Percentiles rank a stretch among this genome's conserved stretches.
These are phyloP conservation scores for Acorus gramineus DNA, from an alignment of 106 monocot genomes.

Conservation along the genomic window DNA sequence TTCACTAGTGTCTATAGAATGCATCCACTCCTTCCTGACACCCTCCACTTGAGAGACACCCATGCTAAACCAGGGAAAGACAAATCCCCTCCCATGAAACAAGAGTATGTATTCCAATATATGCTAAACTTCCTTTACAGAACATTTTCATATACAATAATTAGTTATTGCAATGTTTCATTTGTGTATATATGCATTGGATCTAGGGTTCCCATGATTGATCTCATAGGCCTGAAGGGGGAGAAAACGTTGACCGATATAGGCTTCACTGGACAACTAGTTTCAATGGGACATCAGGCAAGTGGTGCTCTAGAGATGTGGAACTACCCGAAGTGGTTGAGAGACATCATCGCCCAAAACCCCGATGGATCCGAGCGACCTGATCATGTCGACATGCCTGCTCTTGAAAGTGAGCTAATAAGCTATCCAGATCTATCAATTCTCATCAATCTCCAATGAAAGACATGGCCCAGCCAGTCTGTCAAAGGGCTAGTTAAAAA, in stretches of 20 bases:
- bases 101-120: slow-evolving; percentile 22
- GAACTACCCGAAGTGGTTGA: slow-evolving; percentile 60
- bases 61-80: slow-evolving; percentile 28
- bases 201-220: slow-evolving; percentile 22
- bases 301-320: slow-evolving; percentile 60
- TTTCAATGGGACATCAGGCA: slow-evolving; percentile 67
- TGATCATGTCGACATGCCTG: slow-evolving; percentile 36
- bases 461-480: no score
- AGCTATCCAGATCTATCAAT: background rate
- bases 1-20: slow-evolving; percentile 46
- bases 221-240: slow-evolving; percentile 32
- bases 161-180: background rate
- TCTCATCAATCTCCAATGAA: background rate
- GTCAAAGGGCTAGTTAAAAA: no score
- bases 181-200: slow-evolving; percentile 7
- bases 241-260: slow-evolving; percentile 20
- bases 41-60: slow-evolving; percentile 33
- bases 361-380: slow-evolving; percentile 38
- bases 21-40: slow-evolving; percentile 41
- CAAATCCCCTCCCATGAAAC: slow-evolving; percentile 30
- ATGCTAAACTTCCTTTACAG: background rate
- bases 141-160: background rate
- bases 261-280: slow-evolving; percentile 44
- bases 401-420: slow-evolving; percentile 35
- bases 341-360: slow-evolving; percentile 42